Evolutionary conservation across 495 filamentous ascomycete genomes (phyloP).

Genomic region (Lineolata rhizophorae): DNA sequence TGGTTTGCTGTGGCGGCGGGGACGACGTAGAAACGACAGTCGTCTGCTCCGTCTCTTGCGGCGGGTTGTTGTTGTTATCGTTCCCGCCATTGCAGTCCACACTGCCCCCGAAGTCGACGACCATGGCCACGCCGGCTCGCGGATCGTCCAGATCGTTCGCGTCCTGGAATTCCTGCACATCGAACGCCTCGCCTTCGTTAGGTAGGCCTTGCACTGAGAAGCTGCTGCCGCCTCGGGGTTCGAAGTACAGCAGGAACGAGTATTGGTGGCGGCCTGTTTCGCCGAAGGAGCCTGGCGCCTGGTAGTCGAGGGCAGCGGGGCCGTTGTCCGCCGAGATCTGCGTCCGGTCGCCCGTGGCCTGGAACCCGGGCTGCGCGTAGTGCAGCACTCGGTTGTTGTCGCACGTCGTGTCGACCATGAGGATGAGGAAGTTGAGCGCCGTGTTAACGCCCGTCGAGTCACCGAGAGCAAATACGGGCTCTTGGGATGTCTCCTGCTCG

Average conservation of each 20-base stretch:
- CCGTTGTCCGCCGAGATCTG: slow-evolving; percentile 3
- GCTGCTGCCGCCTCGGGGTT: slow-evolving; percentile 4
- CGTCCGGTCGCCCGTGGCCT: background rate
- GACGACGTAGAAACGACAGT: too few species aligned
- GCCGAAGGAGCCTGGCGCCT: slow-evolving; percentile 8
- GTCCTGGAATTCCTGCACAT: slow-evolving; percentile 9
- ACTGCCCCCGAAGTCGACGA: slow-evolving; percentile 6
- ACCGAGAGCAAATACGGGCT: background rate
- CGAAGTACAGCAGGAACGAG: slow-evolving; percentile 9
- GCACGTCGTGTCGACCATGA: background rate
- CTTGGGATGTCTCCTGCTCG: background rate
- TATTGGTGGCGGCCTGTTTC: slow-evolving; percentile 11
- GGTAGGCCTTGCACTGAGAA: slow-evolving; percentile 4
- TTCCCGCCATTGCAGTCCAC: slow-evolving; percentile 1
- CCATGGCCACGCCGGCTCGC: slow-evolving; percentile 7
- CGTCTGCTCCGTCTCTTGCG: too few species aligned
- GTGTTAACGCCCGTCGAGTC: background rate
- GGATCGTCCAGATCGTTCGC: slow-evolving; percentile 8
- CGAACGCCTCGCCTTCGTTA: slow-evolving; percentile 7
- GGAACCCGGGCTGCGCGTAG: background rate
- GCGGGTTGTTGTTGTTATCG: background rate
- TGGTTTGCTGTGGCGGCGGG: background rate
- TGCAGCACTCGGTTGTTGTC: background rate
- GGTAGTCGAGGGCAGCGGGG: slow-evolving; percentile 4
- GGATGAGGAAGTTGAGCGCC: background rate